Percentiles rank a stretch among this genome's conserved stretches.
These are phyloP conservation scores for Neobulgaria alba DNA, from an alignment of 2,329 filamentous ascomycete species.

Conservation along the genomic window DNA sequence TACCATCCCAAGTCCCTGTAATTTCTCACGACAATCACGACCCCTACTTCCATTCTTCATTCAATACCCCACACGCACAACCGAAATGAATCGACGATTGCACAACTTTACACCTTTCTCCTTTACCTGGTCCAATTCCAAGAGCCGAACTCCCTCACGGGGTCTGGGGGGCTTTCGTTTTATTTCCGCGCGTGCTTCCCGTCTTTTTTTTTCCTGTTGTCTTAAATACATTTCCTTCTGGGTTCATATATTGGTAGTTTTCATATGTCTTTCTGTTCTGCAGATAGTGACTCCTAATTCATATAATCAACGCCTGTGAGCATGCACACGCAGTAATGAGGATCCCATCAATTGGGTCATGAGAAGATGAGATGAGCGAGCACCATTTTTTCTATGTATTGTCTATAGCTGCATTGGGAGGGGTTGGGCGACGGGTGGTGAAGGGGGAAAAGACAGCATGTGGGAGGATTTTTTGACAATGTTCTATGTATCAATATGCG, in stretches of 20 bases:
- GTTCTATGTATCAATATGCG: slow-evolving; percentile 12
- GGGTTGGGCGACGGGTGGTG: slow-evolving; percentile 5
- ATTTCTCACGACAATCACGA: slow-evolving; percentile 2
- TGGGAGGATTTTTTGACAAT: slow-evolving; percentile 2
- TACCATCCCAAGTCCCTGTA: too few relatives aligned
- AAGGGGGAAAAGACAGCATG: background rate
- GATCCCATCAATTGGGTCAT: too few relatives aligned
- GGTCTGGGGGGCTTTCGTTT: slow-evolving; percentile 9
- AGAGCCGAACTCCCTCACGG: slow-evolving; percentile 17
- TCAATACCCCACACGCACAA: slow-evolving; percentile 10
- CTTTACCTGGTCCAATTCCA: slow-evolving; percentile 4
- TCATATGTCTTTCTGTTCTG: too few relatives aligned
- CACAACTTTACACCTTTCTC: slow-evolving; percentile 7
- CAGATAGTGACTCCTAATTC: too few relatives aligned
- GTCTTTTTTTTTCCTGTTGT: slow-evolving; percentile 4
- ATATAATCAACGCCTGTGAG: slow-evolving; percentile 12
- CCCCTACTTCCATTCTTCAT: slow-evolving; percentile 4
- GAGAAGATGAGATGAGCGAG: slow-evolving; percentile 16
- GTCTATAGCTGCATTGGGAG: slow-evolving; percentile 17
- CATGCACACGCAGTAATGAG: slow-evolving; percentile 15
- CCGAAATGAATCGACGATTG: slow-evolving; percentile 10
- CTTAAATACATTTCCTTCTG: background rate
- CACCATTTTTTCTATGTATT: slow-evolving; percentile 11
- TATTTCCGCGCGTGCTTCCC: slow-evolving; percentile 2
- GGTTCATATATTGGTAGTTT: background rate